phyloP scores from a whole-genome alignment of 2,329 filamentous ascomycete genomes.

The Colletotrichum zoysiae region DNA sequence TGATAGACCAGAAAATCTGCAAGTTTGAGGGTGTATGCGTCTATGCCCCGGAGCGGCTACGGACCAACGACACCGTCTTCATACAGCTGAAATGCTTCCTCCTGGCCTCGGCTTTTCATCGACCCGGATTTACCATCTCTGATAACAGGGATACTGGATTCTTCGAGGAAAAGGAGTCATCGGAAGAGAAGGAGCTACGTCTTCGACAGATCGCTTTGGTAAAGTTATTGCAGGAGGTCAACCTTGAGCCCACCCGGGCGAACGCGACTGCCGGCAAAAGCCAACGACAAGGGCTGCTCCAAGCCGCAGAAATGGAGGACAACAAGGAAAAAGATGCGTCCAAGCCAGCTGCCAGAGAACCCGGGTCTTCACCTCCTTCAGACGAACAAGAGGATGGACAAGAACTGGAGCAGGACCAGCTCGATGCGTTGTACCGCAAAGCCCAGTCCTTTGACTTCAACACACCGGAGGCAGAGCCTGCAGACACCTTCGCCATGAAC shows the following conservation, averaged over 20 bases:
- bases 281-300: conserved; percentile 84
- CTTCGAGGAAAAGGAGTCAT: conserved; percentile 87
- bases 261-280: conserved; percentile 82
- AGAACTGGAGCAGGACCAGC: conserved; percentile 94
- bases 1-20: conserved; percentile 92
- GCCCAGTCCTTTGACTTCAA: conserved; percentile 97
- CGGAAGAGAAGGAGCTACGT: conserved; percentile 85
- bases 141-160: conserved; percentile 79
- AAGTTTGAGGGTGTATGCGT: conserved; percentile 89
- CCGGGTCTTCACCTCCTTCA: conserved; percentile 64
- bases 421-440: conserved; percentile 94
- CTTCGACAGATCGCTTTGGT: conserved; percentile 89
- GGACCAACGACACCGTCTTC: conserved; percentile 95
- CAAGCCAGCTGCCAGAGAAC: conserved; percentile 50
- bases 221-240: conserved; percentile 89
- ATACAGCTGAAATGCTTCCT: conserved; percentile 86
- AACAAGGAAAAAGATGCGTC: conserved; percentile 72
- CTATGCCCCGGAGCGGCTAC: conserved; percentile 85
- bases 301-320: conserved; percentile 90
- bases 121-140: conserved; percentile 69
- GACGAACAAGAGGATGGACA: conserved; percentile 88
- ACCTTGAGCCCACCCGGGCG: conserved; percentile 79
- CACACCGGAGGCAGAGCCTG: conserved; percentile 88
- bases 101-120: conserved; percentile 79
- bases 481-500: conserved; percentile 83